Conservation (phyloP, 306 rosid species). For the Cucurbita moschata region DNA sequence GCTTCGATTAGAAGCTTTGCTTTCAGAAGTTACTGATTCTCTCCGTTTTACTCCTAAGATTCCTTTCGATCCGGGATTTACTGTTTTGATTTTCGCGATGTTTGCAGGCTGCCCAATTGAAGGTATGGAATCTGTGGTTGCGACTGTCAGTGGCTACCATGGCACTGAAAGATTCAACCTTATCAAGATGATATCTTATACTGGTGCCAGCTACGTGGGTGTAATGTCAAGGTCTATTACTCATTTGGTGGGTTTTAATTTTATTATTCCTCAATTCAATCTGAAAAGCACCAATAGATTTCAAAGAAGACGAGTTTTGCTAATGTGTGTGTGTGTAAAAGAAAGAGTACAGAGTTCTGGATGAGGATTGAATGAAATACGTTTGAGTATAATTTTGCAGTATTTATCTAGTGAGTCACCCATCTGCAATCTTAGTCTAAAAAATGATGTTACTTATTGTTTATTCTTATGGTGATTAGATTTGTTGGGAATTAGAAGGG, state of each 20-base stretch:
- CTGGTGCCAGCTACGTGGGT: slow-evolving; percentile 71
- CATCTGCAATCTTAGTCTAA: background rate
- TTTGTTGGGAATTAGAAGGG: slow-evolving; percentile 68
- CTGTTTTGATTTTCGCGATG: slow-evolving; percentile 1
- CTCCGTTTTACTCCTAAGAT: background rate
- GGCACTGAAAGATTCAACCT: slow-evolving; percentile 55
- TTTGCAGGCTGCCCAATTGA: slow-evolving; percentile 17
- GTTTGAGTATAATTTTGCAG: background rate
- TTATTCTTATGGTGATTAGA: slow-evolving; percentile 22
- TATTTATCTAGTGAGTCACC: background rate
- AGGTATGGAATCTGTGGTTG: slow-evolving; percentile 76
- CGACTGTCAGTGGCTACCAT: slow-evolving; percentile 68
- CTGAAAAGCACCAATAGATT: background rate
- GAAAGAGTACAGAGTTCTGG: background rate
- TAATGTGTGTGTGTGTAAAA: background rate
- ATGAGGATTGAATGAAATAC: background rate
- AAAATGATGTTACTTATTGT: background rate
- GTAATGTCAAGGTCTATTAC: slow-evolving; percentile 53
- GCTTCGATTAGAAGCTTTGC: background rate
- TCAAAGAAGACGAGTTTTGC: background rate
- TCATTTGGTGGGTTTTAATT: slow-evolving; percentile 46
- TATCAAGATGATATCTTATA: slow-evolving; percentile 46
- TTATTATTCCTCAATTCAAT: background rate
- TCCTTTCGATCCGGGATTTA: background rate
- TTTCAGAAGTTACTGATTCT: too few relatives aligned